Evolutionary conservation across 371 early-diverging fungal species (phyloP), one percentile per base, ranked within the genome.

Genomic region (Blyttiomyces sp.): DNA sequence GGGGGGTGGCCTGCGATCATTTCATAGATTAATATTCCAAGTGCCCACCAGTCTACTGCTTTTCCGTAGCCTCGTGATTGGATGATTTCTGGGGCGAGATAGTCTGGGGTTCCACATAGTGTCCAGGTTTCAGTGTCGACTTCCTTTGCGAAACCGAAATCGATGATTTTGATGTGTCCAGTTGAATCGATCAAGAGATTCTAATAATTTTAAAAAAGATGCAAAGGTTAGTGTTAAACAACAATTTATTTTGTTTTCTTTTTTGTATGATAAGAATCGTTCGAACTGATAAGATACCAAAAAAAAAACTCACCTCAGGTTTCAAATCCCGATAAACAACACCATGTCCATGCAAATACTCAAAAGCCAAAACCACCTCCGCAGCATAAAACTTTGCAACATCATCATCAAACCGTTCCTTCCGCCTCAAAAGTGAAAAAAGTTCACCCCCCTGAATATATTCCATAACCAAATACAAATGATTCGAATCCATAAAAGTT

Each of bases 101-200:
- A 98, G 68, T 98, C 99, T 7, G 99, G 99, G 26, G 99, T 99
- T 19, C 99, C 99, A 70, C 98, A 98, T 28, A 98, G 82, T 27
- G 96, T 97, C 94, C 95, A 95, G 16, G 96, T 97, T 57, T 89
- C 86, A 69, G 94, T 92, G 4, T 49, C 88, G 0, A 98, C 92
- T 62, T 88, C 76, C 69, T 98, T 99, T 43, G 99, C 96, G 81
- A 99, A 98, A 1, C 99, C 99, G 81, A 99, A 96, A 76, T 99
- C 99, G 4, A 95, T 95, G 54, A 99, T 91, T 77, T 96, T 95
- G 68, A 99, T 92, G 74, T 99, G 94, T 3, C 99, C 99, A 55
- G 83, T 81, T n/a, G 78, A 72, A 65, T 91, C 93, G 49, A 98
- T 74, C 48, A 97, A 69, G 57, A 97, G 70, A 73, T 97, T 97